These are phyloP conservation scores for Curvularia spicifera DNA, from an alignment of 2,329 filamentous ascomycete genomes.

Conservation along the genomic window DNA sequence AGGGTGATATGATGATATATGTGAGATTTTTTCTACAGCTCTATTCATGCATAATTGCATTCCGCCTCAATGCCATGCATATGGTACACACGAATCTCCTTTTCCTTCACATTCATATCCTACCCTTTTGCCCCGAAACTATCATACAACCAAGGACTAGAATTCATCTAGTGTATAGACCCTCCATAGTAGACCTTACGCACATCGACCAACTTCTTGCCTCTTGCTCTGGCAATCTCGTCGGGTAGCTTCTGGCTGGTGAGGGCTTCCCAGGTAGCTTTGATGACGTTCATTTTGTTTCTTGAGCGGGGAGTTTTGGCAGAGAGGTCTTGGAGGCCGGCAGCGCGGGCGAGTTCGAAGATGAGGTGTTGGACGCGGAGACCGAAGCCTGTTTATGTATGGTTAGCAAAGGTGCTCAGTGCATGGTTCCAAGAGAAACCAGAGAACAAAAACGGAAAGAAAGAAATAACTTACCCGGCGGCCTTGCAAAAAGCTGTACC, in stretches of 20 bases:
- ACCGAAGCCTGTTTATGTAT: constrained; percentile 75
- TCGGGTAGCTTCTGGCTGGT: constrained; percentile 85
- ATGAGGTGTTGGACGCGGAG: constrained; percentile 89
- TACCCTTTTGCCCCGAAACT: neutral
- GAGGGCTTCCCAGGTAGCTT: constrained; percentile 84
- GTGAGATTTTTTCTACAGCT: constrained; percentile 10
- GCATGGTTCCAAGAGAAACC: neutral
- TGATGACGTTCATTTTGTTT: constrained; percentile 98
- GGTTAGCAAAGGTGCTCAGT: neutral
- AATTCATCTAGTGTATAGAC: constrained; percentile 42
- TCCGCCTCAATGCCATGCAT: constrained; percentile 9
- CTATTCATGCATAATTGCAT: neutral
- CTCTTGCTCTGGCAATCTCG: constrained; percentile 84
- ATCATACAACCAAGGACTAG: constrained; percentile 20
- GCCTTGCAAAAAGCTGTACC: constrained; percentile 79
- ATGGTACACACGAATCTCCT: constrained; percentile 17
- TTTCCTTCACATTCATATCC: neutral
- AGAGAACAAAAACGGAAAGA: neutral
- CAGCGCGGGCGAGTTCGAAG: constrained; percentile 89
- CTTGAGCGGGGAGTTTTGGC: constrained; percentile 82
- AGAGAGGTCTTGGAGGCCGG: constrained; percentile 85
- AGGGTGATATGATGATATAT: constrained; percentile 10
- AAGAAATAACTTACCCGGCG: constrained; percentile 72
- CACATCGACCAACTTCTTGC: constrained; percentile 95
- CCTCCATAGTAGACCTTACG: constrained; percentile 97